phyloP scores from a whole-genome alignment of 139 green algal species.

The Spirogloea muscicola region DNA sequence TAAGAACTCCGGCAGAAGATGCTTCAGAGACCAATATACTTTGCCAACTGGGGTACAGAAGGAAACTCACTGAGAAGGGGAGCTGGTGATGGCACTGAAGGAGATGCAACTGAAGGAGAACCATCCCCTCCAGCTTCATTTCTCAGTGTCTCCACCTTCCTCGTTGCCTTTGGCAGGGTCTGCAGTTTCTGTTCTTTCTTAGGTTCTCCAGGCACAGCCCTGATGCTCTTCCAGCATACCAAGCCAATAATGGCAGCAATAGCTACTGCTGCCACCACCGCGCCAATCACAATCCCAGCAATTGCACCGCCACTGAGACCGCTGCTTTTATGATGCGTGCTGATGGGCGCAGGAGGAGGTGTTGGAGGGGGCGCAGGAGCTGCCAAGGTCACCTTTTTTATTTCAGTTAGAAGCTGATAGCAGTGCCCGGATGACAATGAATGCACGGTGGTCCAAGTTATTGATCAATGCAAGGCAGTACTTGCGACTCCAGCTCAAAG shows the following conservation, averaged over 20 bases:
- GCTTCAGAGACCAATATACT: too few relatives aligned
- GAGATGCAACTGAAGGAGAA: too few relatives aligned
- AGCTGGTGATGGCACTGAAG: too few relatives aligned
- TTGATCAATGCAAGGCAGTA: not conserved
- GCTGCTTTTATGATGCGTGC: not conserved
- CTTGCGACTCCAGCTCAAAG: conserved; percentile 1
- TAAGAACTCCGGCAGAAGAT: too few relatives aligned
- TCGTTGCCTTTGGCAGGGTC: not conserved
- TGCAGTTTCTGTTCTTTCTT: not conserved
- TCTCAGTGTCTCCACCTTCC: not conserved
- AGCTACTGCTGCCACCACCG: not conserved
- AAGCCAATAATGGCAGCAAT: not conserved
- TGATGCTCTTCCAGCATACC: too few relatives aligned
- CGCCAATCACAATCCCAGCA: not conserved
- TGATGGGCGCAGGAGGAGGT: not conserved
- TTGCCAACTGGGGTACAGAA: too few relatives aligned
- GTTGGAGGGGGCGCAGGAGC: too few relatives aligned
- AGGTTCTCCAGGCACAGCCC: not conserved
- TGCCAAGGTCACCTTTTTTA: too few relatives aligned
- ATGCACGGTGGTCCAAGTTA: not conserved
- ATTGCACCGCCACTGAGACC: not conserved
- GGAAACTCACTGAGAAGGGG: too few relatives aligned
- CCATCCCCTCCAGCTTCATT: not conserved
- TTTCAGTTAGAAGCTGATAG: not conserved
- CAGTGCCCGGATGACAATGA: not conserved